Percentiles rank a stretch among this genome's conserved stretches.
phyloP scores from a whole-genome alignment of 306 rosid genomes.

The Vachellia collinsii region DNA sequence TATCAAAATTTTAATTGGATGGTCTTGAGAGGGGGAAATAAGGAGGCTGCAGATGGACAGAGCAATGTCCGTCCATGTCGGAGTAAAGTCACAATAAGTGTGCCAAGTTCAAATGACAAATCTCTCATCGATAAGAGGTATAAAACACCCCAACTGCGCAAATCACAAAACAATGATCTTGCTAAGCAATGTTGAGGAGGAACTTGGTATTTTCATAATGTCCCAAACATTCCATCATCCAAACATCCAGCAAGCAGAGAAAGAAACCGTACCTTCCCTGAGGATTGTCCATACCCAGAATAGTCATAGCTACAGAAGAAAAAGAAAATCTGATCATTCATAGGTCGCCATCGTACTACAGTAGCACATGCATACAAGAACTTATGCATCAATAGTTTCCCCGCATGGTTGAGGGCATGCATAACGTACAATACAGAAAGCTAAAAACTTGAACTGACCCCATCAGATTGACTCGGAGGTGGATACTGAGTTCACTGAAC shows the following conservation, averaged over 20 bases:
- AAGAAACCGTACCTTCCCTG: slow-evolving; percentile 74
- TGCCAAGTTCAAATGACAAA: slow-evolving; percentile 1
- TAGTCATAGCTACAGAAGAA: slow-evolving; percentile 73
- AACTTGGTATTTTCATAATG: background rate
- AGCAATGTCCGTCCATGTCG: background rate
- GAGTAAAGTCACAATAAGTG: slow-evolving; percentile 1
- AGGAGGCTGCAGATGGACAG: background rate
- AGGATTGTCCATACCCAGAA: slow-evolving; percentile 86
- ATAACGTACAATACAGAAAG: background rate
- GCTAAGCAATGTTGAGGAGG: background rate
- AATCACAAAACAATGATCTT: background rate
- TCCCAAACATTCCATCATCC: background rate
- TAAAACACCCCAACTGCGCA: background rate
- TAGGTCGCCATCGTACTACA: slow-evolving; percentile 13
- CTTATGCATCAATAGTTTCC: background rate
- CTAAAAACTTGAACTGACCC: slow-evolving; percentile 54
- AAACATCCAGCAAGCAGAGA: background rate
- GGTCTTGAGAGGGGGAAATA: background rate
- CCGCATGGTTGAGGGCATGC: background rate
- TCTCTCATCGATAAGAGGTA: background rate
- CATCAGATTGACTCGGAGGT: slow-evolving; percentile 82
- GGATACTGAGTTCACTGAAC: slow-evolving; percentile 78
- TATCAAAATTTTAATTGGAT: background rate
- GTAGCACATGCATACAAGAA: slow-evolving; percentile 1
- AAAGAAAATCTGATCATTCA: background rate